phyloP scores from a whole-genome alignment of 129 eudicot species.

The Oenanthe sinensis region DNA sequence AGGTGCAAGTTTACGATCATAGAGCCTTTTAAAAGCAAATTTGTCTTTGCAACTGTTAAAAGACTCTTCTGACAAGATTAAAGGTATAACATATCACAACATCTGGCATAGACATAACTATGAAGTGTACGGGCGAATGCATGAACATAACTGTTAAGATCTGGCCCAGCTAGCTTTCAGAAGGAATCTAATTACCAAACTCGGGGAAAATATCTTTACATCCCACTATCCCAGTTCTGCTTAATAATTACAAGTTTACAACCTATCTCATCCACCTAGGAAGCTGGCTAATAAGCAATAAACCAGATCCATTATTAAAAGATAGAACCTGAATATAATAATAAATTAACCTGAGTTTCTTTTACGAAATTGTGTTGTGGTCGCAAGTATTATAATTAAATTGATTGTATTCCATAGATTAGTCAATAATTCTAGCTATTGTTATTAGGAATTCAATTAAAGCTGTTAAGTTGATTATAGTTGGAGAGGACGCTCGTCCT shows the following conservation, averaged over 20 bases:
- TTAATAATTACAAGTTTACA: too few species aligned
- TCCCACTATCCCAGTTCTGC: too few species aligned
- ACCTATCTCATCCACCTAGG: too few species aligned
- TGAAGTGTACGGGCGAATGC: not conserved
- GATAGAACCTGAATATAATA: too few species aligned
- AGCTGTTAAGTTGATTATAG: too few species aligned
- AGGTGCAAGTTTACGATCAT: not conserved
- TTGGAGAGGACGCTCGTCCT: too few species aligned
- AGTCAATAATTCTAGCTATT: too few species aligned
- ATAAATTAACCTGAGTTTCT: not conserved
- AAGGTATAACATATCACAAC: not conserved
- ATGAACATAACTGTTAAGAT: not conserved
- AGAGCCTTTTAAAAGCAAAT: not conserved
- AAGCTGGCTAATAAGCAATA: too few species aligned
- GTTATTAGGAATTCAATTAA: too few species aligned
- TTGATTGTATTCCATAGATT: too few species aligned
- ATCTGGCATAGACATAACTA: not conserved
- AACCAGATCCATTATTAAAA: too few species aligned
- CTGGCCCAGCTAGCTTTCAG: not conserved
- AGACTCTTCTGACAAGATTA: not conserved
- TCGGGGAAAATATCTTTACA: not conserved
- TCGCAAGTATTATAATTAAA: not conserved
- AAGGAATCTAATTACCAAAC: not conserved
- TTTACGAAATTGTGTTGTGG: not conserved
- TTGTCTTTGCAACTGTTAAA: not conserved